These are phyloP conservation scores for Termitomyces sp. DNA, from an alignment of 768 basidiomycete genomes.

Conservation along the genomic window DNA sequence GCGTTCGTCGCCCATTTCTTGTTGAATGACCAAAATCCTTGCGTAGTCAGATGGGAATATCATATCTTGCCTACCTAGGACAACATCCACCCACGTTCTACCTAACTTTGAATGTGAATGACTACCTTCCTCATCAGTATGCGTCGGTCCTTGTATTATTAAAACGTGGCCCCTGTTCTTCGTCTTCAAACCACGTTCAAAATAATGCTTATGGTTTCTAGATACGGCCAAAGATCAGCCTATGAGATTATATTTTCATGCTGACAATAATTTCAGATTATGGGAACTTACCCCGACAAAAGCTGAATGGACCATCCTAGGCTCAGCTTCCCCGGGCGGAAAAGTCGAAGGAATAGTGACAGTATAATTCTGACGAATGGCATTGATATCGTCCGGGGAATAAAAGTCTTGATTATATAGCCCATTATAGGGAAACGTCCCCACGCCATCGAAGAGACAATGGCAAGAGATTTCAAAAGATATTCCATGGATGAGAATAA, in stretches of 20 bases:
- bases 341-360: slow-evolving; percentile 29
- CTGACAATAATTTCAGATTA: not conserved
- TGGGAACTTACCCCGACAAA: slow-evolving; percentile 33
- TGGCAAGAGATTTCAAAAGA: not conserved
- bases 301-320: slow-evolving; percentile 30
- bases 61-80: too few species aligned
- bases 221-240: slow-evolving; percentile 25
- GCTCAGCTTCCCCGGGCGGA: slow-evolving; percentile 24
- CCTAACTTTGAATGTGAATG: too few species aligned
- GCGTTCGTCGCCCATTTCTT: too few species aligned
- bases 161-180: too few species aligned
- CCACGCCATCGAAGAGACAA: slow-evolving; percentile 25
- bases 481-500: not conserved
- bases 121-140: too few species aligned
- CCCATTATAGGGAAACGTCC: slow-evolving; percentile 41
- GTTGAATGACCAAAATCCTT: too few species aligned
- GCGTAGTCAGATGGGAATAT: too few species aligned
- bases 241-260: slow-evolving; percentile 6
- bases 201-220: slow-evolving; percentile 28
- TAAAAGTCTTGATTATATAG: slow-evolving; percentile 25
- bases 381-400: slow-evolving; percentile 25
- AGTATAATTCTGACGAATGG: slow-evolving; percentile 31
- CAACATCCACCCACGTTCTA: too few species aligned
- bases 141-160: too few species aligned
- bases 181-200: slow-evolving; percentile 3